Conservation (phyloP, 352 stramenopile species). For the Phytophthora aleatoria region DNA sequence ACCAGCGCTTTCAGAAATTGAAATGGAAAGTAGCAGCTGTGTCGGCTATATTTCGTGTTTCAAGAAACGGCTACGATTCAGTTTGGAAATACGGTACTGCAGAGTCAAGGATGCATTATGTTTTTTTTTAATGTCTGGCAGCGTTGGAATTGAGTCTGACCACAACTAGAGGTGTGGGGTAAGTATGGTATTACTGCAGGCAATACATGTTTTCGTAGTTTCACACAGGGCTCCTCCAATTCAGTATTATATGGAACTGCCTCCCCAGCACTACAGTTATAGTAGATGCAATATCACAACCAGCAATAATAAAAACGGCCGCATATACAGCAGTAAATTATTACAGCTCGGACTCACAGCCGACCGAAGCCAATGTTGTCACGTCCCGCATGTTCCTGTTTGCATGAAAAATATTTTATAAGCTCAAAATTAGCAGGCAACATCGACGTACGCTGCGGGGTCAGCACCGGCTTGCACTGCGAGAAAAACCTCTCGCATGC, state of each 20-base stretch:
- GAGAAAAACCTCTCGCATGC: not conserved
- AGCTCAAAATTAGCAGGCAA: not conserved
- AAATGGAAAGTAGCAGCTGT: no score
- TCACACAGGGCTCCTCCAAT: not conserved
- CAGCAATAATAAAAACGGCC: not conserved
- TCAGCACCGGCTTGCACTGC: not conserved
- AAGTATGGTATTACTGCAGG: no score
- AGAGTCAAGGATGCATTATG: no score
- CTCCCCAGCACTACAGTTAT: not conserved
- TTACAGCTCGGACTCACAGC: not conserved
- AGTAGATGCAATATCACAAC: not conserved
- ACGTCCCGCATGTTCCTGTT: not conserved
- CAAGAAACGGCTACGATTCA: no score
- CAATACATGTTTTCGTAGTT: no score
- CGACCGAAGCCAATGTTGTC: not conserved
- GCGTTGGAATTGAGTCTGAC: no score
- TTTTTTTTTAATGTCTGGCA: no score
- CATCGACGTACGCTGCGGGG: not conserved
- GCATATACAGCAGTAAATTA: not conserved
- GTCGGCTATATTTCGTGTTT: no score
- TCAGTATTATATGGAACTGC: not conserved
- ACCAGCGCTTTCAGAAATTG: no score
- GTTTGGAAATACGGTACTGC: no score
- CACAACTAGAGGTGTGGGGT: no score
- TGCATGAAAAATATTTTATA: not conserved